A percentile compares a stretch with the other conserved stretches of the same genome.
Conservation (phyloP, 1,139 yeast species). For the Debaryomyces udenii region DNA sequence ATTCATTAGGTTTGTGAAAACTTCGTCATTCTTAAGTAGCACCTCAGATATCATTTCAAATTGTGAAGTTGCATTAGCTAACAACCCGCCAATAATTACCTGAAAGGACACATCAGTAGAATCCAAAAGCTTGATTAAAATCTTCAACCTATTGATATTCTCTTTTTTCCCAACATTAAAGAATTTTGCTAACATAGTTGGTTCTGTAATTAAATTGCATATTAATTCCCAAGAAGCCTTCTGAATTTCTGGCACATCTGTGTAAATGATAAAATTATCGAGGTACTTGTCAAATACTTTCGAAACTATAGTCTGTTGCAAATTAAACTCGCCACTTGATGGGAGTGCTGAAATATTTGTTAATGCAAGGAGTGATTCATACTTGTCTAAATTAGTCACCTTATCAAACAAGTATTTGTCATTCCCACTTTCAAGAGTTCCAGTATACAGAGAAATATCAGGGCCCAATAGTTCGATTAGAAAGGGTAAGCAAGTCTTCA, state of each 20-base stretch:
- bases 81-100: conserved; percentile 44
- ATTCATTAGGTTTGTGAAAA: conserved; percentile 28
- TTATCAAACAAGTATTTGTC: conserved; percentile 27
- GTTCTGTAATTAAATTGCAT: conserved; percentile 48
- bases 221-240: conserved; percentile 52
- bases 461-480: conserved; percentile 50
- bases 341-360: conserved; percentile 45
- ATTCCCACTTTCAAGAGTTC: conserved; percentile 14
- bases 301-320: conserved; percentile 36
- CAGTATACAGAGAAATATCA: conserved; percentile 27
- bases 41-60: conserved; percentile 46
- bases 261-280: conserved; percentile 42
- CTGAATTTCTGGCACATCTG: conserved; percentile 41
- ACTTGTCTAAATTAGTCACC: conserved; percentile 40
- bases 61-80: conserved; percentile 54
- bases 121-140: conserved; percentile 44
- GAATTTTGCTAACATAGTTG: conserved; percentile 50
- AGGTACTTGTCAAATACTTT: conserved; percentile 37
- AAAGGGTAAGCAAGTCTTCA: conserved; percentile 48
- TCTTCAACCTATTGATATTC: conserved; percentile 34
- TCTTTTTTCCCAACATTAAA: conserved; percentile 44
- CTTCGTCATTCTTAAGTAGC: conserved; percentile 26
- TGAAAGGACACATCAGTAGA: conserved; percentile 43
- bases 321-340: conserved; percentile 28
- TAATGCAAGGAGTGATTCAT: conserved; percentile 50